A percentile compares a stretch with the other conserved stretches of the same genome.
These are phyloP conservation scores for Saccharata proteae DNA, from an alignment of 2,329 filamentous ascomycete genomes.

Conservation along the genomic window DNA sequence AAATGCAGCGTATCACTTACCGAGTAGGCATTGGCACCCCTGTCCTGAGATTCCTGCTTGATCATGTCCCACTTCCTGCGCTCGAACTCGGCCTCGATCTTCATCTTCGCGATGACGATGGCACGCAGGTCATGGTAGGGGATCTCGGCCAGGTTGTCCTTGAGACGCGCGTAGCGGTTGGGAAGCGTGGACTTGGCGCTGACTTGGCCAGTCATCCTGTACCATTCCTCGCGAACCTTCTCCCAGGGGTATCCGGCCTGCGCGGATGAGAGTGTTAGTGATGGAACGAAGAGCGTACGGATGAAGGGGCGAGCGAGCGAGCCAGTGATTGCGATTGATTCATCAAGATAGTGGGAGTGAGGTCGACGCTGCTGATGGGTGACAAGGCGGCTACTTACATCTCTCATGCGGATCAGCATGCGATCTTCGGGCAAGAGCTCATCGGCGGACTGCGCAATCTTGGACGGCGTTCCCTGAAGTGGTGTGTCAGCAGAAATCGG, in stretches of 20 bases:
- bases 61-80: slow-evolving; percentile 11
- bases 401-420: slow-evolving; percentile 10
- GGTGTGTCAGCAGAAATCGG: no score
- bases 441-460: slow-evolving; percentile 8
- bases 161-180: slow-evolving; percentile 12
- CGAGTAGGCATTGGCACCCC: no score
- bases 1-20: no score
- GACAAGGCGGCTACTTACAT: no score
- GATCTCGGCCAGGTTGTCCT: slow-evolving; percentile 10
- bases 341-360: not conserved
- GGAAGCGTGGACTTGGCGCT: slow-evolving; percentile 11
- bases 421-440: slow-evolving; percentile 9
- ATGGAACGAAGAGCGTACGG: not conserved
- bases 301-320: not conserved
- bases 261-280: not conserved
- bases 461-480: no score
- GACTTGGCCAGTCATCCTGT: slow-evolving; percentile 8
- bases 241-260: slow-evolving; percentile 11
- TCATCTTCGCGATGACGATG: slow-evolving; percentile 7
- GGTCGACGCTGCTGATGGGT: not conserved
- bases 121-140: slow-evolving; percentile 6
- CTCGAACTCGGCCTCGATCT: slow-evolving; percentile 9
- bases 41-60: no score
- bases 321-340: no score
- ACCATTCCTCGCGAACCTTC: slow-evolving; percentile 10